Evolutionary conservation across 208 protist genomes (phyloP), one percentile per base, ranked within the genome.

Genomic region (Leishmania gerbilli): DNA sequence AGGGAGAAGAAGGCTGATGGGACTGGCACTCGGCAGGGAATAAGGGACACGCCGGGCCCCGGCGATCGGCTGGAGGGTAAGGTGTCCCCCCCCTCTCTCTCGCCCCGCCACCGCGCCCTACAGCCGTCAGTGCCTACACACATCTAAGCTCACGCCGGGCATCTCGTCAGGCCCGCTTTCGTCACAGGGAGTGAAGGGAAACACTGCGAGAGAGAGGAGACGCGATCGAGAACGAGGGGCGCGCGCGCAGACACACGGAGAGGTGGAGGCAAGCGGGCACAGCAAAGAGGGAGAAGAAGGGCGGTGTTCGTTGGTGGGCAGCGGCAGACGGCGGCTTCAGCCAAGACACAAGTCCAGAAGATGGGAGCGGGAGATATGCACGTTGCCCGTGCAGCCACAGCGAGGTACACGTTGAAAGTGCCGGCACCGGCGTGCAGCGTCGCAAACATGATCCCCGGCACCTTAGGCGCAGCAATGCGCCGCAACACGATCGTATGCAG

Each of bases 401-500:
- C 21, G 65, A 71, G 17, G n/a, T 34, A 7, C 21, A 27, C 65
- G 40, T 51, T 93, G 81, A 90, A 91, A 81, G 84, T 92, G 67
- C 88, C 88, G 64, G 86, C 89, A 19, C 90, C 87, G 42, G 86
- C 71, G 6, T 87, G 77, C 75, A 95, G 87, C 51, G 84, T 89
- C 47, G 90, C 86, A 34, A 95, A 81, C 64, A 84, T 88, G 40
- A 93, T 79, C 74, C 92, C 87, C 7, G 88, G 88, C 72, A 88
- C 85, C 58, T 83, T 86, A 62, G 85, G 74, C 21, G 87, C 85
- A 53, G 84, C 81, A 56, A 93, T 90, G 74, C 88, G 88, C 42
- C 87, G 89, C 45, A 88, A 90, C 51, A 92, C 83, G 76, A 92
- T 90, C 42, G 74, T 89, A 72, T 93, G 89, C 71, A 91, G 81